Evolutionary conservation across 495 filamentous ascomycete species (phyloP).

Genomic region (Talaromyces trachyspermus): DNA sequence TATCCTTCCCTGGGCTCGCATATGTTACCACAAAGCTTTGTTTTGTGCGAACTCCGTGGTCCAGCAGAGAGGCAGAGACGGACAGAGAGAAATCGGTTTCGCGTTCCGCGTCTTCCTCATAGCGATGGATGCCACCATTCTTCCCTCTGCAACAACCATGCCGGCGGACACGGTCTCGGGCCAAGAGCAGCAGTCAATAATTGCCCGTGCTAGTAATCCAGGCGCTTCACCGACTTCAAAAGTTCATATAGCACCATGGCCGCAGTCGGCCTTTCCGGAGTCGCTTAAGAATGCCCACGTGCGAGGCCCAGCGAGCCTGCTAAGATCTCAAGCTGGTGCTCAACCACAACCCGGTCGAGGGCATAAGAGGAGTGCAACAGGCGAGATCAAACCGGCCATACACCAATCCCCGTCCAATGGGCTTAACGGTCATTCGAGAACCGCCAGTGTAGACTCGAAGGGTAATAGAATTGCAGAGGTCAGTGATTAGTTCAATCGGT

Average conservation of each 20-base stretch:
- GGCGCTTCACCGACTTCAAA: neutral
- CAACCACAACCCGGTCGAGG: slow-evolving; percentile 15
- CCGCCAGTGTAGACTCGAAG: slow-evolving; percentile 53
- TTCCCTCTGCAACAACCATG: neutral
- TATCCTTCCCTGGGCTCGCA: no score
- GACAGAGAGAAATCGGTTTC: no score
- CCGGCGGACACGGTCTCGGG: neutral
- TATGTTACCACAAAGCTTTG: no score
- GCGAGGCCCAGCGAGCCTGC: neutral
- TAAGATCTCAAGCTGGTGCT: slow-evolving; percentile 10
- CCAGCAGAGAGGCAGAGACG: no score
- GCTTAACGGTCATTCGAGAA: slow-evolving; percentile 50
- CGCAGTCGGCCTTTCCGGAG: neutral
- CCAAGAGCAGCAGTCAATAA: neutral
- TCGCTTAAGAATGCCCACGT: slow-evolving; percentile 5
- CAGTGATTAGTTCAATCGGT: slow-evolving; percentile 17
- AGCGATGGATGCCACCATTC: neutral
- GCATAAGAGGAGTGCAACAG: slow-evolving; percentile 59
- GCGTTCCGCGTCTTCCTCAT: slow-evolving; percentile 1
- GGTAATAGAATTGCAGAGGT: slow-evolving; percentile 71
- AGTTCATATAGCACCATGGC: neutral
- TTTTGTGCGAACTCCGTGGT: no score
- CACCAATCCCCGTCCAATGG: neutral
- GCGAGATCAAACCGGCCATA: slow-evolving; percentile 47
- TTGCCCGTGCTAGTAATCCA: neutral